Evolutionary conservation across 2,329 filamentous ascomycete genomes (phyloP).

Genomic region (Penicillium concentricum): DNA sequence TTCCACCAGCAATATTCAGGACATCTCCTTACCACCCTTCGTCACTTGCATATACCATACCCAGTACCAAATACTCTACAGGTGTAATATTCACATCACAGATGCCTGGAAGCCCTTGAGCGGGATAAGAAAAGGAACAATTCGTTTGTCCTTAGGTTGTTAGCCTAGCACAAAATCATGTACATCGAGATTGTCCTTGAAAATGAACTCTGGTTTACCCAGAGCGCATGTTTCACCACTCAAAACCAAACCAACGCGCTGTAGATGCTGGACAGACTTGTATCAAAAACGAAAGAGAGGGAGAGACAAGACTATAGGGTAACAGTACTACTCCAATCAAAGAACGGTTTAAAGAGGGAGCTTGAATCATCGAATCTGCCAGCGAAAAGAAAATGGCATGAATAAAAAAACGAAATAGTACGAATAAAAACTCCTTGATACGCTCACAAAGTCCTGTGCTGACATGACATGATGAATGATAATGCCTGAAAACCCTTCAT

Average conservation of each 20-base stretch:
- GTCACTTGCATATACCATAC: neutral
- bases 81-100: neutral
- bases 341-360: neutral
- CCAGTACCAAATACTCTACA: neutral
- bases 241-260: neutral
- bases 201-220: neutral
- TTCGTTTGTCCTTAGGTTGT: neutral
- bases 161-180: neutral
- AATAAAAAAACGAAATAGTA: constrained; percentile 6
- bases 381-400: constrained; percentile 2
- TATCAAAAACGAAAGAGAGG: constrained; percentile 1
- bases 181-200: neutral
- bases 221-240: neutral
- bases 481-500: constrained; percentile 1
- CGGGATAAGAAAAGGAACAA: neutral
- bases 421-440: constrained; percentile 10
- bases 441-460: constrained; percentile 8
- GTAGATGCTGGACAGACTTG: neutral
- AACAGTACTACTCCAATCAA: neutral
- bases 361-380: neutral
- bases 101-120: neutral
- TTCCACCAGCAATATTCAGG: no score
- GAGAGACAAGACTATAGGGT: neutral
- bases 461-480: constrained; percentile 11
- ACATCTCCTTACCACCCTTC: neutral